Base-by-base conservation (phyloP, 345 rosid species). In the Salix udensis region DNA sequence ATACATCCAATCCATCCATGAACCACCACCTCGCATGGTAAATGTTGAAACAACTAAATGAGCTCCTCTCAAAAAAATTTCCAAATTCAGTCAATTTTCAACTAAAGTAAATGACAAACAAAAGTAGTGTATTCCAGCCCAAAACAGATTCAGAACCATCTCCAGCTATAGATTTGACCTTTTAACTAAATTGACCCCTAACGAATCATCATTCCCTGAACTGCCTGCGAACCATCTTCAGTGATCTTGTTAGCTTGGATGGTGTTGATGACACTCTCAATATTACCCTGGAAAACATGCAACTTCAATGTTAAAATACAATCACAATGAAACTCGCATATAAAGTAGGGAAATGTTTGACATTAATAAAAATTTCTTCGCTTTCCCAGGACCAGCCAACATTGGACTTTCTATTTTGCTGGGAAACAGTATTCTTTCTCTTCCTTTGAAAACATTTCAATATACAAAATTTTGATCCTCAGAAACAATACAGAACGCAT, bases 231-330 rank as follows among this genome's bases (percentile, higher is more conserved):
- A 48, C 88, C 88, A 75, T 96, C 98, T 76, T 96, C 97, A 1
- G 91, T 83, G 68, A 84, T 77, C 94, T 96, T 92, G 88, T 89
- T 94, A 1, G 97, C 90, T 81, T 92, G 93, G 71, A 94, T 88
- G 81, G 99, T 91, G 82, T 72, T 88, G 77, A 96, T 91, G 72
- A 92, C 88, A 75, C 79, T 88, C 16, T 85, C 77, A 82, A 96
- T 81, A 80, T 94, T 91, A 23, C 84, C 92, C 99, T 94, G 85
- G 71, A 78, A 77, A 77, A 82, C 37, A 60, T 37, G 23, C 14
- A 60, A 36, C 34, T 64, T 48, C 28, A 28, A 13, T 23, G 69
- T 74, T 28, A 30, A 65, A 39, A 19, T 28, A 6, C 60, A 42
- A 2, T 8, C 28, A 23, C n/a, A 26, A n/a, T 64, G 30, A 1